These are phyloP conservation scores for Apophysomyces sp. DNA, from an alignment of 371 early-diverging fungal genomes.

Conservation along the genomic window DNA sequence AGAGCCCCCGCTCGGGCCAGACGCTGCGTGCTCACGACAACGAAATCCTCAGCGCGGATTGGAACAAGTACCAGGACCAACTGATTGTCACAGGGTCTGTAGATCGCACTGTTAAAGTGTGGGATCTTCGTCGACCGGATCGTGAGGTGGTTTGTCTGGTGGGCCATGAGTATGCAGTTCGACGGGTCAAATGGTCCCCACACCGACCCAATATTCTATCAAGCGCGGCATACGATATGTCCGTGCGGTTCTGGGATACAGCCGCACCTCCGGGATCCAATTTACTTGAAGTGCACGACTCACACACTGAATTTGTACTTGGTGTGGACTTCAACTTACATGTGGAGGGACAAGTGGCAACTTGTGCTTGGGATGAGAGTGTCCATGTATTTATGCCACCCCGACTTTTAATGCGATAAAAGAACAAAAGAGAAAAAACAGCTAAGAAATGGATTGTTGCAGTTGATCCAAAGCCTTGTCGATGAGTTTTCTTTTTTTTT, in stretches of 20 bases:
- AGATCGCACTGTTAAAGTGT: conserved; percentile 84
- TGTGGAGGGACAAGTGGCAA: conserved; percentile 80
- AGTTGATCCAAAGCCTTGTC: conserved; percentile 17
- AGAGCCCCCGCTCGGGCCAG: conserved; percentile 62
- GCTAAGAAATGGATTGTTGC: conserved; percentile 6
- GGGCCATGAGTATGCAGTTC: conserved; percentile 91
- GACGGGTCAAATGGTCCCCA: conserved; percentile 89
- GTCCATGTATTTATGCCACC: conserved; percentile 68
- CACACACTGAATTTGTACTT: conserved; percentile 93
- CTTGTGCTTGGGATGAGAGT: conserved; percentile 94
- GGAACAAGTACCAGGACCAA: conserved; percentile 91
- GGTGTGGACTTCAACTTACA: conserved; percentile 91
- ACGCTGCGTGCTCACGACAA: conserved; percentile 86
- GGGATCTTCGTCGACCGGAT: conserved; percentile 85
- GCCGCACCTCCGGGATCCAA: conserved; percentile 52
- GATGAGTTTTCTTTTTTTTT: conserved; percentile 8
- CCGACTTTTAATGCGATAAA: conserved; percentile 37
- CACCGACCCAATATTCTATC: conserved; percentile 80
- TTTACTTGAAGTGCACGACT: conserved; percentile 67
- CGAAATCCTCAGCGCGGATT: conserved; percentile 88
- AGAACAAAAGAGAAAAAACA: background rate
- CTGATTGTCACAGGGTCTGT: conserved; percentile 85
- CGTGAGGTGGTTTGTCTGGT: conserved; percentile 66
- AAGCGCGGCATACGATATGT: conserved; percentile 92
- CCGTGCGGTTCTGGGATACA: conserved; percentile 91